A percentile compares a stretch with the other conserved stretches of the same genome.
Conservation (phyloP, 2,329 filamentous ascomycete genomes). For the Fusarium fujikuroi region DNA sequence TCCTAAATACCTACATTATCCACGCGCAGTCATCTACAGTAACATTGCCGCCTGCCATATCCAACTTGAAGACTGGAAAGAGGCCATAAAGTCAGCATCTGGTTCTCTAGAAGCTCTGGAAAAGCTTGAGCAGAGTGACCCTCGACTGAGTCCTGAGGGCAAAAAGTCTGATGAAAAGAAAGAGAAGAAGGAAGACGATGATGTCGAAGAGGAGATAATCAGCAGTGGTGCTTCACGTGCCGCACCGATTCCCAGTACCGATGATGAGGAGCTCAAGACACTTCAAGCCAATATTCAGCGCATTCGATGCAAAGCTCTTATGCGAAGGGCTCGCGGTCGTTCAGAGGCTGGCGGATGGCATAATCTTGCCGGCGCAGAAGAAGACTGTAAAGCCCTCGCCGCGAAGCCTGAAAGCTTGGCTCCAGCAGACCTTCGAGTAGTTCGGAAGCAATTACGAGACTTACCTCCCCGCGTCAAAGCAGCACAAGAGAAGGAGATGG, state of each 20-base stretch:
- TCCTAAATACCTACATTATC: conserved; percentile 87
- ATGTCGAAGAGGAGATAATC: conserved; percentile 67
- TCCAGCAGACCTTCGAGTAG: conserved; percentile 72
- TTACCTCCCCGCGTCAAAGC: conserved; percentile 77
- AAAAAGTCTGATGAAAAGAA: conserved; percentile 57
- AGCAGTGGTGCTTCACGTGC: conserved; percentile 67
- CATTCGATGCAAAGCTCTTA: conserved; percentile 84
- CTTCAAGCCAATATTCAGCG: conserved; percentile 72
- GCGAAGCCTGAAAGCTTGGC: conserved; percentile 65
- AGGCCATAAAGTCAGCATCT: conserved; percentile 79
- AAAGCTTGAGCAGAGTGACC: conserved; percentile 60
- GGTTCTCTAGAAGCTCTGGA: conserved; percentile 79
- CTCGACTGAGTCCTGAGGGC: conserved; percentile 42
- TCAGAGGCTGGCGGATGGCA: conserved; percentile 81
- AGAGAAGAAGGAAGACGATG: conserved; percentile 51
- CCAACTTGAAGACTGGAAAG: conserved; percentile 86
- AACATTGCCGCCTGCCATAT: conserved; percentile 92
- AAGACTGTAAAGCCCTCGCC: conserved; percentile 80
- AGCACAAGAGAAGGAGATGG: conserved; percentile 88
- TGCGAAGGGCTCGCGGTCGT: conserved; percentile 79
- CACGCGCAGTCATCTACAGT: conserved; percentile 85
- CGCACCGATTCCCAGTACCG: conserved; percentile 50
- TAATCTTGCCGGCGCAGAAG: conserved; percentile 77
- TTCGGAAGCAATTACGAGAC: conserved; percentile 71
- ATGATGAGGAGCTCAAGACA: conserved; percentile 30